Conservation (phyloP, 78 protist genomes). For the Dictyostelium brefeldianum region DNA sequence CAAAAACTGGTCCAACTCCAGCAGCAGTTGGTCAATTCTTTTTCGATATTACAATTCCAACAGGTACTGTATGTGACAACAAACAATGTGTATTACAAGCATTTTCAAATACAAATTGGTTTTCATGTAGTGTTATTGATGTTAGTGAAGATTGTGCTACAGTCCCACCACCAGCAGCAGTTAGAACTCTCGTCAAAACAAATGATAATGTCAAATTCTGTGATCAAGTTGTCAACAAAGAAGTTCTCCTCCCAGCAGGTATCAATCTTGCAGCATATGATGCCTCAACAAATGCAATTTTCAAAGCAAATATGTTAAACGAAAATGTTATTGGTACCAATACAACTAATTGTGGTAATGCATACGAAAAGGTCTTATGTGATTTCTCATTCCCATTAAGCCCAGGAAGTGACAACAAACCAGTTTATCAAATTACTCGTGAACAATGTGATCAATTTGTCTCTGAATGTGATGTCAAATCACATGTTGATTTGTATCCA, state of each 20-base stretch:
- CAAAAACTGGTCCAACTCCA: not conserved
- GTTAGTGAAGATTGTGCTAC: not conserved
- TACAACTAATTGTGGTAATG: not conserved
- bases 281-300: not conserved
- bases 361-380: conserved; percentile 18
- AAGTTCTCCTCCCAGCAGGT: conserved; percentile 40
- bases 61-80: conserved; percentile 2
- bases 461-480: not conserved
- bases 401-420: conserved; percentile 16
- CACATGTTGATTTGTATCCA: conserved; percentile 42
- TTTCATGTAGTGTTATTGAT: conserved; percentile 16
- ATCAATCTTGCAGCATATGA: not conserved
- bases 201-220: not conserved
- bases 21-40: not conserved
- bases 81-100: conserved; percentile 22
- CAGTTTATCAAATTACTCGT: not conserved
- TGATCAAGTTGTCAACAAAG: not conserved
- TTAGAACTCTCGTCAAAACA: not conserved
- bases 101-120: not conserved
- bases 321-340: conserved; percentile 5
- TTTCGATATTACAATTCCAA: conserved; percentile 11
- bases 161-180: not conserved
- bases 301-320: conserved; percentile 9
- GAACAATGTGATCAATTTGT: not conserved
- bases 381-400: conserved; percentile 46